Percentiles rank a stretch among this genome's conserved stretches.
phyloP scores from a whole-genome alignment of 441 rosid species.

The Adansonia rubrostipa region DNA sequence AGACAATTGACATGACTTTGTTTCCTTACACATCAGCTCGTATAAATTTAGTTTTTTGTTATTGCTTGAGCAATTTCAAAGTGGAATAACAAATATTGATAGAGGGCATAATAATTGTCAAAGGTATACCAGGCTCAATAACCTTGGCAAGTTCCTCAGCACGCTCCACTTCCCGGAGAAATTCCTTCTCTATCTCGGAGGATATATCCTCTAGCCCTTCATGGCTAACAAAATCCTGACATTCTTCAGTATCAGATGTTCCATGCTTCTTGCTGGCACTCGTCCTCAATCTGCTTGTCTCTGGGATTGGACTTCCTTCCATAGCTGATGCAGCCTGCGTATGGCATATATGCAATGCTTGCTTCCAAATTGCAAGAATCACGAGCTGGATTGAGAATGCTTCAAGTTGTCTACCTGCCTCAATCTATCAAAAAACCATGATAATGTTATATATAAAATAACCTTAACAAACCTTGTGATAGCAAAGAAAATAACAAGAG shows the following conservation, averaged over 20 bases:
- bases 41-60: neutral
- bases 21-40: neutral
- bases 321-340: slow-evolving; percentile 86
- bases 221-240: slow-evolving; percentile 34
- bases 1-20: neutral
- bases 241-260: slow-evolving; percentile 47
- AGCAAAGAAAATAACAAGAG: slow-evolving; percentile 17
- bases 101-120: neutral
- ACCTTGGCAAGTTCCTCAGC: slow-evolving; percentile 85
- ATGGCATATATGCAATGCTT: slow-evolving; percentile 89
- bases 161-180: slow-evolving; percentile 75
- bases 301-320: slow-evolving; percentile 79
- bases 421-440: slow-evolving; percentile 48
- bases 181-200: slow-evolving; percentile 72
- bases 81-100: neutral
- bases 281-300: slow-evolving; percentile 45
- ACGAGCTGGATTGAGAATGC: slow-evolving; percentile 95
- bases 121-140: slow-evolving; percentile 69
- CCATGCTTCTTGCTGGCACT: slow-evolving; percentile 55
- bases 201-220: slow-evolving; percentile 55
- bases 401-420: slow-evolving; percentile 59
- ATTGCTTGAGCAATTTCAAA: slow-evolving; percentile 17
- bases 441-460: neutral
- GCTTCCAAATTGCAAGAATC: slow-evolving; percentile 95
- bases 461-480: slow-evolving; percentile 1